Percentiles rank a stretch among this genome's conserved stretches.
phyloP scores from a whole-genome alignment of 2,329 filamentous ascomycete species.

The Hypoxylon sp. region DNA sequence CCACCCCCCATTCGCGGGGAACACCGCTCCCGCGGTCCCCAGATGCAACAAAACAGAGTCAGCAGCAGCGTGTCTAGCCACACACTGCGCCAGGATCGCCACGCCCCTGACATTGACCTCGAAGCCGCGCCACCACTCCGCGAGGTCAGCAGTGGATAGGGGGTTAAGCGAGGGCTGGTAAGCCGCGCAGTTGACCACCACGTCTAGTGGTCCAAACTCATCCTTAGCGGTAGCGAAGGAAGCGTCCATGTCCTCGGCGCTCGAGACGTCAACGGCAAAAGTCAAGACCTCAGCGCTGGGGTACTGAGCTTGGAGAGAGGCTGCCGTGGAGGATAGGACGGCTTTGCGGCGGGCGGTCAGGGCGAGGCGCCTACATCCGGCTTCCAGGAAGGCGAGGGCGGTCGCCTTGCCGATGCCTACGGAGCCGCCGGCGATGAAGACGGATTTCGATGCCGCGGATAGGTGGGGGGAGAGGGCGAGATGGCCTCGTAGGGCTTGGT shows the following conservation, averaged over 20 bases:
- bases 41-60: slow-evolving; percentile 36
- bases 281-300: slow-evolving; percentile 17
- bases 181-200: slow-evolving; percentile 40
- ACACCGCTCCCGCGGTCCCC: slow-evolving; percentile 10
- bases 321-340: slow-evolving; percentile 21
- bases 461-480: slow-evolving; percentile 37
- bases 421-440: slow-evolving; percentile 43
- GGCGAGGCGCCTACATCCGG: slow-evolving; percentile 32
- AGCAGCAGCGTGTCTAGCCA: slow-evolving; percentile 26
- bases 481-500: slow-evolving; percentile 41
- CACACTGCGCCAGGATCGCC: slow-evolving; percentile 33
- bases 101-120: slow-evolving; percentile 44
- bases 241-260: slow-evolving; percentile 22
- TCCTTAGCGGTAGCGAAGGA: slow-evolving; percentile 25
- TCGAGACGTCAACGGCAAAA: slow-evolving; percentile 25
- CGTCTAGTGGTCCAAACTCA: slow-evolving; percentile 21
- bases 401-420: slow-evolving; percentile 40
- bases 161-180: slow-evolving; percentile 29
- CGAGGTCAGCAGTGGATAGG: slow-evolving; percentile 22
- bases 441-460: slow-evolving; percentile 34
- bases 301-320: slow-evolving; percentile 19
- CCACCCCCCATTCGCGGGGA: slow-evolving; percentile 42
- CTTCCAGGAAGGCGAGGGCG: slow-evolving; percentile 41
- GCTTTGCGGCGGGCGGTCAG: slow-evolving; percentile 30
- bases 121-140: slow-evolving; percentile 42